Percentiles rank a stretch among this genome's conserved stretches.
phyloP scores from a whole-genome alignment of 2,329 filamentous ascomycete species.

The Fusarium austroafricanum region DNA sequence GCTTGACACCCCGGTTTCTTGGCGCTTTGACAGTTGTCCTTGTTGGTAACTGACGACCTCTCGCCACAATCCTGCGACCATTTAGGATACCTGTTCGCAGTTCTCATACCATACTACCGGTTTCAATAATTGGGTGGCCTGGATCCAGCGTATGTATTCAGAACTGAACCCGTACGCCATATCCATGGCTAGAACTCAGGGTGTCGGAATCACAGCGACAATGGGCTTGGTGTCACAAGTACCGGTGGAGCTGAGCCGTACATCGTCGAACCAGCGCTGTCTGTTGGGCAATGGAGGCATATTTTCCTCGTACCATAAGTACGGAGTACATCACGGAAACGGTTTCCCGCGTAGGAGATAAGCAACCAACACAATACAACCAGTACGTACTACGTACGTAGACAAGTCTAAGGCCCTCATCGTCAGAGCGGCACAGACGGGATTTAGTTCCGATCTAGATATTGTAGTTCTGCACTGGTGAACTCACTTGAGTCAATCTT shows the following conservation, averaged over 20 bases:
- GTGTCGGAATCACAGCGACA: constrained; percentile 34
- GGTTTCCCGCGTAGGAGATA: constrained; percentile 30
- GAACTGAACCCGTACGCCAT: constrained; percentile 5
- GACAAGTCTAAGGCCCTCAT: neutral
- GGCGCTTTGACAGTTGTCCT: constrained; percentile 15
- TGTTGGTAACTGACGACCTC: constrained; percentile 7
- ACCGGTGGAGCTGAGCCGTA: constrained; percentile 33
- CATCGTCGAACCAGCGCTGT: constrained; percentile 20
- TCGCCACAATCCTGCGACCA: constrained; percentile 17
- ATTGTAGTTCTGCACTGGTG: neutral
- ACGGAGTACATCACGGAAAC: constrained; percentile 20
- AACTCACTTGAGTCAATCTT: constrained; percentile 12
- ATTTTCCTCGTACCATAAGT: neutral
- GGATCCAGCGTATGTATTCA: constrained; percentile 14
- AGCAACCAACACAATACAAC: constrained; percentile 19
- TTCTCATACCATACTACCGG: constrained; percentile 21
- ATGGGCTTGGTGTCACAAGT: constrained; percentile 31
- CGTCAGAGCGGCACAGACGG: constrained; percentile 25
- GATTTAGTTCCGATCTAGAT: constrained; percentile 9
- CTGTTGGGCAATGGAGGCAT: constrained; percentile 8
- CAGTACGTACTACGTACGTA: neutral
- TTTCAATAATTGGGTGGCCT: constrained; percentile 19
- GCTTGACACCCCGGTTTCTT: constrained; percentile 3
- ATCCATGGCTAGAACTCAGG: constrained; percentile 3
- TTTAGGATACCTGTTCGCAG: constrained; percentile 29